Conservation (phyloP, 768 basidiomycete species). For the Calocybe gangraenosa region DNA sequence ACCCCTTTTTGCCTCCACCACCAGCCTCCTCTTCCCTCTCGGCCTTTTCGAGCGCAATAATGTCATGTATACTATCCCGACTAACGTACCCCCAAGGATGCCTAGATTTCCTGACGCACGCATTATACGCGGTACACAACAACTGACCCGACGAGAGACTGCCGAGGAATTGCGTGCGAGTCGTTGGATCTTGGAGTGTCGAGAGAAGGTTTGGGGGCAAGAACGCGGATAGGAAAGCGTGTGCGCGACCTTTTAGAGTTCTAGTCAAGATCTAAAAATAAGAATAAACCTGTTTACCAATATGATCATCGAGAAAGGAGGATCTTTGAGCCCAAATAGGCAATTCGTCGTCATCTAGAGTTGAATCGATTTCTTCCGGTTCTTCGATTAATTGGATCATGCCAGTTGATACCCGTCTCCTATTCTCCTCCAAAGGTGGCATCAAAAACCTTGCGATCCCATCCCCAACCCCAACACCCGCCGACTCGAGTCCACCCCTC, state of each 20-base stretch:
- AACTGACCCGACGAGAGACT: conserved; percentile 73
- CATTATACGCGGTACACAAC: conserved; percentile 78
- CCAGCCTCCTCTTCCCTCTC: conserved; percentile 29
- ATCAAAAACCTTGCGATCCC: no score
- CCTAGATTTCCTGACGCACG: conserved; percentile 72
- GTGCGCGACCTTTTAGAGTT: conserved; percentile 48
- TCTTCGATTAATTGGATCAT: conserved; percentile 53
- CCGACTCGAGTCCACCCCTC: no score
- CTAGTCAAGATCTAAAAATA: conserved; percentile 1
- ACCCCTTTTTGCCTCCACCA: conserved; percentile 51
- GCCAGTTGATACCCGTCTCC: conserved; percentile 58
- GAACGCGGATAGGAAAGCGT: conserved; percentile 55
- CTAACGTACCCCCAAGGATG: conserved; percentile 89
- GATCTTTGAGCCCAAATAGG: conserved; percentile 74
- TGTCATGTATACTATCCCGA: conserved; percentile 73
- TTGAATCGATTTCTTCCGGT: conserved; percentile 49
- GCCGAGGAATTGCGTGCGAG: conserved; percentile 41
- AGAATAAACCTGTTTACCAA: conserved; percentile 41
- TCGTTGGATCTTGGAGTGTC: conserved; percentile 28
- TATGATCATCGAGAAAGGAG: conserved; percentile 48
- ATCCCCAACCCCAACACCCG: no score
- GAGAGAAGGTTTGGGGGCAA: conserved; percentile 55
- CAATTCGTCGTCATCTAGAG: conserved; percentile 65
- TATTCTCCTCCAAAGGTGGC: conserved; percentile 22
- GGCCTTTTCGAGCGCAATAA: conserved; percentile 59